Evolutionary conservation across 2,329 filamentous ascomycete genomes (phyloP), one percentile per base, ranked within the genome.

Genomic region (Paraconiothyrium brasiliense): DNA sequence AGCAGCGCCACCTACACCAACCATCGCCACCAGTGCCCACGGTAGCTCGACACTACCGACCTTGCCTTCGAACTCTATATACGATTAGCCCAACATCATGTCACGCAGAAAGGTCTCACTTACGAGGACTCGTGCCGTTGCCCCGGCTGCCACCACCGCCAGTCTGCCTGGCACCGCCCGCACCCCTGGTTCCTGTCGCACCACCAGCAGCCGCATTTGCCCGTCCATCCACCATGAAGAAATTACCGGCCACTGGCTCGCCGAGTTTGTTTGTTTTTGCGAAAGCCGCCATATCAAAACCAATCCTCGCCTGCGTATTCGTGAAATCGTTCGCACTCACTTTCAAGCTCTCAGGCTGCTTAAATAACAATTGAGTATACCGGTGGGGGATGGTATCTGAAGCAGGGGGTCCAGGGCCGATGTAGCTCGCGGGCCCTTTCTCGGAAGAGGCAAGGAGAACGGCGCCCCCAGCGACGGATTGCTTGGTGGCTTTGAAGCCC

Each of bases 311-410:
- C 20, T 65, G 55, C 13, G 61, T 67, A 3, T 71, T 61, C 7
- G 66, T 59, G 43, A 74, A 75, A 16, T 71, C 68, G 1, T 64
- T 61, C 4, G 67, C 70, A 16, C 65, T 37, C 2, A 78, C 66
- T 1, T 60, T 57, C 24, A 78, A 52, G 27, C 58, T 65, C 4
- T 56, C 60, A 1, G 76, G 76, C 51, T 78, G 73, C 50, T 67
- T 48, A 52, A 78, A 78, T 4, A 78, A 63, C 4, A 78, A 58
- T 54, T 78, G 47, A 0, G 78, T 74, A 48, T 78, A 78, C 48
- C 76, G 73, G 65, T 78, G 76, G 8, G 75, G 61, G 1, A 70
- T 65, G 0, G 74, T 70, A 55, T 78, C 75, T 9, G 69, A 74
- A 10, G 74, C 68, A 3, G 76, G 76, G 8, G 76, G 76, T 6